Evolutionary conservation across 768 basidiomycete genomes (phyloP).

Genomic region (Phanerochaete sordida): DNA sequence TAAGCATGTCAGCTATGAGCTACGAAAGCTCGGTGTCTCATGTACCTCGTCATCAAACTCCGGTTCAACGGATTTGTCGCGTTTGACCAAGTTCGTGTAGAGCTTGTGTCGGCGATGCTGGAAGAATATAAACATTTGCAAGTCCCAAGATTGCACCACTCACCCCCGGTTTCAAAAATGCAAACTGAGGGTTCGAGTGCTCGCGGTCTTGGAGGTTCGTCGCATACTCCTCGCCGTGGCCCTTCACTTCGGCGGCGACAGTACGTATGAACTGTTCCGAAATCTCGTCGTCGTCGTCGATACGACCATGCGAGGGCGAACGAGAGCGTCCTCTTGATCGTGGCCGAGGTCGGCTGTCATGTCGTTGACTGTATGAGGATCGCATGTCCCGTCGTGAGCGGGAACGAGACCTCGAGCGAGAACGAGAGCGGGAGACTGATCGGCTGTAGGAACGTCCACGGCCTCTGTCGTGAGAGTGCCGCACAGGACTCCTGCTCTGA

Average conservation of each 20-base stretch:
- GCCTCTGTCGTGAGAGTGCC: constrained; percentile 30
- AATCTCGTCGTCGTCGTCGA: constrained; percentile 60
- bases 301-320: constrained; percentile 20
- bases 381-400: constrained; percentile 33
- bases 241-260: constrained; percentile 81
- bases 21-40: not conserved
- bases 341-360: constrained; percentile 28
- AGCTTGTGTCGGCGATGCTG: constrained; percentile 72
- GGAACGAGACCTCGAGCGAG: constrained; percentile 43
- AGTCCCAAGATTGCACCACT: constrained; percentile 18
- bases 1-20: not conserved
- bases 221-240: constrained; percentile 77
- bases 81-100: constrained; percentile 67
- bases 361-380: constrained; percentile 29
- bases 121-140: not conserved
- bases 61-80: constrained; percentile 48
- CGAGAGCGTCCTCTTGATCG: constrained; percentile 20
- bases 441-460: constrained; percentile 16
- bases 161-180: constrained; percentile 65
- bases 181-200: constrained; percentile 75
- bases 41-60: constrained; percentile 80
- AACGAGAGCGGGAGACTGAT: constrained; percentile 33
- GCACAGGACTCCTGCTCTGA: constrained; percentile 18
- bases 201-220: constrained; percentile 72
- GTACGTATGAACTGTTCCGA: constrained; percentile 85